Evolutionary conservation across 78 protist genomes (phyloP).

Genomic region (Dictyostelium intermedium): DNA sequence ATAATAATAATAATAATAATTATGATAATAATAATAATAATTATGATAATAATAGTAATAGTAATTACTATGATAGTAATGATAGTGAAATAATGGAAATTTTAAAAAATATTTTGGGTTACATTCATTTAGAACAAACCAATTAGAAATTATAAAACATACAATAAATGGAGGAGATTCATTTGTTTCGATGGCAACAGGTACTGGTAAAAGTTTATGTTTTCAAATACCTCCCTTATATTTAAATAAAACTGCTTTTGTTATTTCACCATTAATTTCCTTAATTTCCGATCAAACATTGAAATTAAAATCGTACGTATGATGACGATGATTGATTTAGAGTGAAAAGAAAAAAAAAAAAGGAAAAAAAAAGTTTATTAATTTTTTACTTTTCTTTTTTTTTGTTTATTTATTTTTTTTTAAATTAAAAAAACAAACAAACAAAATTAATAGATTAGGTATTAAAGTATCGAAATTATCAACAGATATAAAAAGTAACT

Average conservation of each 20-base stretch:
- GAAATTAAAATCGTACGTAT: constrained; percentile 37
- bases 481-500: not conserved
- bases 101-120: constrained; percentile 52
- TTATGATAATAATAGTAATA: not conserved
- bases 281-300: constrained; percentile 87
- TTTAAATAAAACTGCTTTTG: constrained; percentile 73
- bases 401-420: not conserved
- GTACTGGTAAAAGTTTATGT: constrained; percentile 59
- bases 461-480: constrained; percentile 27
- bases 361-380: no score
- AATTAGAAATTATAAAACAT: constrained; percentile 22
- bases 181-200: constrained; percentile 69
- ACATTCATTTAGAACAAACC: constrained; percentile 26
- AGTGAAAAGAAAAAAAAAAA: no score
- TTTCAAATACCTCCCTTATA: constrained; percentile 59
- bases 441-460: constrained; percentile 12
- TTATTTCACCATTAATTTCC: constrained; percentile 90
- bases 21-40: not conserved
- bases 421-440: no score
- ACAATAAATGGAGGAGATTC: constrained; percentile 12
- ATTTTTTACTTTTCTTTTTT: not conserved
- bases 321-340: no score
- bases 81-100: not conserved
- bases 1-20: no score
- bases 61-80: not conserved